Percentiles rank a stretch among this genome's conserved stretches.
These are phyloP conservation scores for Penicillium sp. DNA, from an alignment of 2,329 filamentous ascomycete species.

Conservation along the genomic window DNA sequence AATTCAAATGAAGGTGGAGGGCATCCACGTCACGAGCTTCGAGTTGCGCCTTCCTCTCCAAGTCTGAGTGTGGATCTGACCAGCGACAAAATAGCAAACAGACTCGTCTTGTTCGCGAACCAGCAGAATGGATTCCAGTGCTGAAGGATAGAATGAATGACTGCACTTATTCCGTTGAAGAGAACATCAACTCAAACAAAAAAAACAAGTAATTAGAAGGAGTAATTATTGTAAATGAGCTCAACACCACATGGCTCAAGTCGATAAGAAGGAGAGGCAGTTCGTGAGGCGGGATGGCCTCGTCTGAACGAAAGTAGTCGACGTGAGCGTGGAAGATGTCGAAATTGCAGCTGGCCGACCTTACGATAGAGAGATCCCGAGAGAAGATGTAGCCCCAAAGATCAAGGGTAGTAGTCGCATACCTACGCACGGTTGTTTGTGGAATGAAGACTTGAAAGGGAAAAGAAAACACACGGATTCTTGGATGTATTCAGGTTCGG, in stretches of 20 bases:
- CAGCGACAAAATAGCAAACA: no score
- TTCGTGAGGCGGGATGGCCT: constrained; percentile 8
- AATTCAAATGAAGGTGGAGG: no score
- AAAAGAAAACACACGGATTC: background rate
- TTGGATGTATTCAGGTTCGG: no score
- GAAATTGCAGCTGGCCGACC: background rate
- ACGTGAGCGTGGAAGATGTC: constrained; percentile 1
- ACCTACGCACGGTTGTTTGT: constrained; percentile 15
- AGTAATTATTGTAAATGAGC: no score
- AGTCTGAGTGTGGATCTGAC: no score
- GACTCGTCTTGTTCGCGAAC: no score
- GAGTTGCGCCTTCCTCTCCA: no score
- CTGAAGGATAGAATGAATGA: constrained; percentile 3
- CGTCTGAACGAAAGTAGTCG: constrained; percentile 3
- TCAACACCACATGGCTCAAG: constrained; percentile 8
- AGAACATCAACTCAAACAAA: no score
- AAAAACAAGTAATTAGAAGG: no score
- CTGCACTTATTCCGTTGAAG: background rate
- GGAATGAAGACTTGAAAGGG: constrained; percentile 8
- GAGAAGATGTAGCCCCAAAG: background rate
- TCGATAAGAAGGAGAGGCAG: constrained; percentile 4
- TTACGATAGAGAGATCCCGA: constrained; percentile 1
- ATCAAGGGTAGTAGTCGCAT: constrained; percentile 9
- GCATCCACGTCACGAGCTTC: no score
- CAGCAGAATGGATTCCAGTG: background rate